These are phyloP conservation scores for Chytridium lagenaria DNA, from an alignment of 371 early-diverging fungal species.

Conservation along the genomic window DNA sequence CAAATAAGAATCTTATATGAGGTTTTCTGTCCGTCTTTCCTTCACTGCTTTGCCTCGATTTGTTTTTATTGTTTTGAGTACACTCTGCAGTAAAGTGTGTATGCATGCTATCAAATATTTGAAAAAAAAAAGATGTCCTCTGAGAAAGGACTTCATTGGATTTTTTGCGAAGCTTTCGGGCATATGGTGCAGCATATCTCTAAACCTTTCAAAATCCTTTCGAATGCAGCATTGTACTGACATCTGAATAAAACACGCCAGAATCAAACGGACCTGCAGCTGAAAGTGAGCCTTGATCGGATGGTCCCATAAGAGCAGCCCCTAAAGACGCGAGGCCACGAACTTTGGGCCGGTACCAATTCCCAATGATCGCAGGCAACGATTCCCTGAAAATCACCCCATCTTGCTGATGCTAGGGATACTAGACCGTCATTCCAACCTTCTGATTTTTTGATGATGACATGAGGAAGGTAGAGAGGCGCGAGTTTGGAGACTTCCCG, in stretches of 20 bases:
- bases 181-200: too few species aligned
- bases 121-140: too few species aligned
- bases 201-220: constrained; percentile 36
- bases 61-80: too few species aligned
- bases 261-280: constrained; percentile 64
- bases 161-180: too few species aligned
- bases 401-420: constrained; percentile 74
- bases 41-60: too few species aligned
- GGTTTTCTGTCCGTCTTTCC: too few species aligned
- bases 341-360: constrained; percentile 57
- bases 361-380: constrained; percentile 87
- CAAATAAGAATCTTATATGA: too few species aligned
- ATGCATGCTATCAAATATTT: too few species aligned
- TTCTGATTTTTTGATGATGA: constrained; percentile 73
- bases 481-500: constrained; percentile 63
- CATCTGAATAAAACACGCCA: constrained; percentile 75
- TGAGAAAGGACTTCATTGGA: too few species aligned
- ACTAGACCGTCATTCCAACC: constrained; percentile 95
- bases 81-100: too few species aligned
- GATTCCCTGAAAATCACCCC: constrained; percentile 85
- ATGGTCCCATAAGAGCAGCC: neutral
- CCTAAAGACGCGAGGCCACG: neutral
- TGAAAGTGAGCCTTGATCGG: constrained; percentile 13
- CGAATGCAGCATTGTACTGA: constrained; percentile 69
- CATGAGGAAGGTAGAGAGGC: constrained; percentile 45